A percentile compares a stretch with the other conserved stretches of the same genome.
phyloP scores from a whole-genome alignment of 176 grass and related monocot species.

The Phoenix dactylifera region DNA sequence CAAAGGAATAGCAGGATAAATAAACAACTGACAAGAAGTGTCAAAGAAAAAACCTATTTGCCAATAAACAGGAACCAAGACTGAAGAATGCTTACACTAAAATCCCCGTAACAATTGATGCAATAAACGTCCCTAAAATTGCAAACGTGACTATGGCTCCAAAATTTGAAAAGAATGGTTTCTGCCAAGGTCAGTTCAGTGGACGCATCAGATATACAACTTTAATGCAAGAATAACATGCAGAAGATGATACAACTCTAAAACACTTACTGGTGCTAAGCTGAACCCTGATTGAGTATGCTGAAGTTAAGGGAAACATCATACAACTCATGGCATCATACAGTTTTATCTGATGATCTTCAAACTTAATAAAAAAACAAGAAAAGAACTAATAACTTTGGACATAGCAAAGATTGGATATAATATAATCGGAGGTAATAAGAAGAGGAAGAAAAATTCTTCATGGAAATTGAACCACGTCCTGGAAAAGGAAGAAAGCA shows the following conservation, averaged over 20 bases:
- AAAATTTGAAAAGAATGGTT: constrained; percentile 99
- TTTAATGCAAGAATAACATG: constrained; percentile 4
- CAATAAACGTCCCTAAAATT: constrained; percentile 92
- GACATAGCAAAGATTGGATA: constrained; percentile 62
- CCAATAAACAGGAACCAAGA: constrained; percentile 4
- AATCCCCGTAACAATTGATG: constrained; percentile 82
- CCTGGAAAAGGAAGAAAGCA: constrained; percentile 35
- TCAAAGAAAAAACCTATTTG: not conserved
- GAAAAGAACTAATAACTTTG: constrained; percentile 6
- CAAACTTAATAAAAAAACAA: not conserved
- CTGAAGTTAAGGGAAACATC: constrained; percentile 58
- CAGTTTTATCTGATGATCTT: too few relatives aligned
- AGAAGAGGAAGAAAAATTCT: constrained; percentile 99
- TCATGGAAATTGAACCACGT: constrained; percentile 99
- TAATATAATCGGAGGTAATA: constrained; percentile 99
- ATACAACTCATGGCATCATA: not conserved
- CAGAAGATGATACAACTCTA: not conserved
- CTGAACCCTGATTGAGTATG: constrained; percentile 98
- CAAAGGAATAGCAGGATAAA: constrained; percentile 16
- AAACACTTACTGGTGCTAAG: constrained; percentile 82
- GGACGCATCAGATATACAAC: constrained; percentile 5
- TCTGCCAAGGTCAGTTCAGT: constrained; percentile 34
- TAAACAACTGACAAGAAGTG: not conserved
- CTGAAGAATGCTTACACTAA: constrained; percentile 74
- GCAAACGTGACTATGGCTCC: constrained; percentile 96